Conservation (phyloP, 225 moss, liverwort and hornwort genomes). For the Polytrichum formosum region DNA sequence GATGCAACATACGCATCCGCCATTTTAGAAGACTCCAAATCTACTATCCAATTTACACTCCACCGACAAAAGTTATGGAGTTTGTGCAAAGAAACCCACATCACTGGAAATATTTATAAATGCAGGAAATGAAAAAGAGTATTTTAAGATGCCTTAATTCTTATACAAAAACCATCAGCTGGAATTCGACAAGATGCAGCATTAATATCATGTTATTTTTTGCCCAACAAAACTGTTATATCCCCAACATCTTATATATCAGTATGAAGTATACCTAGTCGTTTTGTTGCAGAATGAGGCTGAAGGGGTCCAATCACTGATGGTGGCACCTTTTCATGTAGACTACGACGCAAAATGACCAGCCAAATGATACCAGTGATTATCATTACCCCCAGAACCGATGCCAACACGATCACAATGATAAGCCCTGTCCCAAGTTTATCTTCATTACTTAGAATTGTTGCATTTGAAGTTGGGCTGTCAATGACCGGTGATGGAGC, state of each 20-base stretch:
- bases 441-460: not conserved
- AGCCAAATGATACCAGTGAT: constrained; percentile 30
- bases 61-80: no score
- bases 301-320: constrained; percentile 54
- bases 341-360: constrained; percentile 30
- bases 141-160: not conserved
- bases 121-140: no score
- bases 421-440: constrained; percentile 10
- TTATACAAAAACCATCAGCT: not conserved
- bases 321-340: constrained; percentile 29
- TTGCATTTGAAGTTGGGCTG: not conserved
- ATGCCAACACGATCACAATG: constrained; percentile 30
- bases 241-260: not conserved
- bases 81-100: no score
- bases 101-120: no score
- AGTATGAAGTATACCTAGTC: not conserved
- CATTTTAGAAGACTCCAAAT: not conserved
- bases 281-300: constrained; percentile 41
- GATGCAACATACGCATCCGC: not conserved
- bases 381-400: constrained; percentile 24
- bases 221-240: not conserved
- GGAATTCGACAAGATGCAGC: not conserved
- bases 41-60: no score
- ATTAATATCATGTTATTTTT: not conserved
- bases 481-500: not conserved